phyloP scores from a whole-genome alignment of 441 rosid species.

The Viola pubescens region DNA sequence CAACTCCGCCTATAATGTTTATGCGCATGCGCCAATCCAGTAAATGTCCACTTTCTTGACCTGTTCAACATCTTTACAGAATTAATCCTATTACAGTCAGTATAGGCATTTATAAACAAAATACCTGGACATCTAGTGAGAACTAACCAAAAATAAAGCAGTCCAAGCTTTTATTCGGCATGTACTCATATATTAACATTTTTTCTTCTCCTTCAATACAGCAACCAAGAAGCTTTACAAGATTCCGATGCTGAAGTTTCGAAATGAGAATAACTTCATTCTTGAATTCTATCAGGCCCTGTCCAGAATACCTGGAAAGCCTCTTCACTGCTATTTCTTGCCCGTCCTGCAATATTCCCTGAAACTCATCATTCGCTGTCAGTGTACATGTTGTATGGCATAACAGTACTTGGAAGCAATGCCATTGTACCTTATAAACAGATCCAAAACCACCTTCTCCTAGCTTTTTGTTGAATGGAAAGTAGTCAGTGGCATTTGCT shows the following conservation, averaged over 20 bases:
- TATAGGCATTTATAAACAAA: not conserved
- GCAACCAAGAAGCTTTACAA: slow-evolving; percentile 36
- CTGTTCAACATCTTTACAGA: slow-evolving; percentile 16
- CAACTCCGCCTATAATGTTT: slow-evolving; percentile 22
- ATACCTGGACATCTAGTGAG: not conserved
- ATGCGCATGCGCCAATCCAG: slow-evolving; percentile 20
- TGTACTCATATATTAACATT: slow-evolving; percentile 32
- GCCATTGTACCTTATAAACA: slow-evolving; percentile 57
- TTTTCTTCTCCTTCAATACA: slow-evolving; percentile 34
- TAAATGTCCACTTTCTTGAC: not conserved
- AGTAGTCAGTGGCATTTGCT: slow-evolving; percentile 43
- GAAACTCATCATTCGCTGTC: slow-evolving; percentile 5
- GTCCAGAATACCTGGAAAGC: slow-evolving; percentile 27
- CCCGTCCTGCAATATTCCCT: slow-evolving; percentile 33
- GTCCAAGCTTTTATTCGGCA: slow-evolving; percentile 40
- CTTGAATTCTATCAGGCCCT: slow-evolving; percentile 34
- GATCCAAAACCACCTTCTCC: slow-evolving; percentile 80
- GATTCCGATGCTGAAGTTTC: slow-evolving; percentile 33
- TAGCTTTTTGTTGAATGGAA: slow-evolving; percentile 38
- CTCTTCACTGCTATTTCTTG: slow-evolving; percentile 41
- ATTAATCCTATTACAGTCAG: not conserved
- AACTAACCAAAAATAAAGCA: slow-evolving; percentile 31
- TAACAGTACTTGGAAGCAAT: not conserved
- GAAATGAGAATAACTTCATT: slow-evolving; percentile 29
- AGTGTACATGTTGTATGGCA: not conserved